A percentile compares a stretch with the other conserved stretches of the same genome.
These are phyloP conservation scores for Malus domestica DNA, from an alignment of 306 rosid genomes.

Conservation along the genomic window DNA sequence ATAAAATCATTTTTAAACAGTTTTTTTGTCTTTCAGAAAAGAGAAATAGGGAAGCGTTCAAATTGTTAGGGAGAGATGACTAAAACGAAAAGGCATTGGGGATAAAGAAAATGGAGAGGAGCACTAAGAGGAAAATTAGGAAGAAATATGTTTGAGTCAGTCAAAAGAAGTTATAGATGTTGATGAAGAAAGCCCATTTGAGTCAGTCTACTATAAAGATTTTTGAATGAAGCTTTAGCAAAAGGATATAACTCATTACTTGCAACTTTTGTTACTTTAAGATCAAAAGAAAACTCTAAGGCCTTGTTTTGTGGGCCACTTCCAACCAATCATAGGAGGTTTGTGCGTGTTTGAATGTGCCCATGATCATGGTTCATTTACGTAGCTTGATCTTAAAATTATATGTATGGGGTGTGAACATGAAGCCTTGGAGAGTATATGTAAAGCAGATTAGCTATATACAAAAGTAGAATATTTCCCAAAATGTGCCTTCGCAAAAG, in stretches of 20 bases:
- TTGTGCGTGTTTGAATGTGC: slow-evolving; percentile 8
- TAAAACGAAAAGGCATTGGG: slow-evolving; percentile 31
- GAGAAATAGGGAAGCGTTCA: neutral
- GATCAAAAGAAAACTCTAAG: slow-evolving; percentile 59
- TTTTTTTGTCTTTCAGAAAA: neutral
- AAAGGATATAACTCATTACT: slow-evolving; percentile 53
- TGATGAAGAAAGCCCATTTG: slow-evolving; percentile 43
- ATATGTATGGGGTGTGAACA: slow-evolving; percentile 22
- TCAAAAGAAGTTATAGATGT: slow-evolving; percentile 70
- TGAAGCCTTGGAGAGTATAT: slow-evolving; percentile 25
- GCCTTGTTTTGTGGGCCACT: slow-evolving; percentile 44
- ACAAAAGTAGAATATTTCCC: slow-evolving; percentile 21
- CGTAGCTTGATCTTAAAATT: neutral
- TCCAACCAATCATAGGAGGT: slow-evolving; percentile 17
- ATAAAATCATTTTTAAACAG: neutral
- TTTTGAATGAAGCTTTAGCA: slow-evolving; percentile 44
- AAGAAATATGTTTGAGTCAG: slow-evolving; percentile 59
- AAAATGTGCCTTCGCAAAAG: slow-evolving; percentile 47
- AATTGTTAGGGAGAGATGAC: neutral
- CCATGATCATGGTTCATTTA: neutral
- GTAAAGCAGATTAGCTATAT: slow-evolving; percentile 15
- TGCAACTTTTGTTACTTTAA: slow-evolving; percentile 67
- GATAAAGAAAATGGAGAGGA: slow-evolving; percentile 27
- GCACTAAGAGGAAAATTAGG: slow-evolving; percentile 34
- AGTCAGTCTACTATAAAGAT: slow-evolving; percentile 37